A percentile compares a stretch with the other conserved stretches of the same genome.
Conservation (phyloP, 495 filamentous ascomycete species). For the Sporormia fimetaria region DNA sequence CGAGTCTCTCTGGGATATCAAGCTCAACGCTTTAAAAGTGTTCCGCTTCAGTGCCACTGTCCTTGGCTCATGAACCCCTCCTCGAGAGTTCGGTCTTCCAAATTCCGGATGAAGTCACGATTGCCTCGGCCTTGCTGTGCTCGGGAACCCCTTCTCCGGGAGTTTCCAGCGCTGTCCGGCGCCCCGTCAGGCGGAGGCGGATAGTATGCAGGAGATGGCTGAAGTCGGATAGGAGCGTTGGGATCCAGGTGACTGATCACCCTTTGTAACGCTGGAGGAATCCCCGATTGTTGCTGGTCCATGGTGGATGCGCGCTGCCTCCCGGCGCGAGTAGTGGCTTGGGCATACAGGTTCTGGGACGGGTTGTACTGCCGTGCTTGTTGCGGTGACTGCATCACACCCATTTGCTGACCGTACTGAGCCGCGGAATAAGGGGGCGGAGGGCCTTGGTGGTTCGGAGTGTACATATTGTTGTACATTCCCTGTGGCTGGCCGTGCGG, state of each 20-base stretch:
- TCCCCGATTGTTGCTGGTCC: constrained; percentile 83
- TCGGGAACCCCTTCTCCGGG: constrained; percentile 67
- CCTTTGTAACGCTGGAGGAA: constrained; percentile 83
- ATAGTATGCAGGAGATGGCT: constrained; percentile 96
- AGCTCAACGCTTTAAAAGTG: constrained; percentile 1
- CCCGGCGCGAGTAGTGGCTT: constrained; percentile 69
- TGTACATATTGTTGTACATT: constrained; percentile 68
- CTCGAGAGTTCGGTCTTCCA: constrained; percentile 88
- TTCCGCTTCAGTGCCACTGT: constrained; percentile 48
- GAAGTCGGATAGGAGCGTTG: constrained; percentile 81
- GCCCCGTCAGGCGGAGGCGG: constrained; percentile 87
- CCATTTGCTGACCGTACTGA: constrained; percentile 63
- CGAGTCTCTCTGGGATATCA: constrained; percentile 2
- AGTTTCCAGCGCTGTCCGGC: constrained; percentile 51
- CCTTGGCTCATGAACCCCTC: constrained; percentile 62
- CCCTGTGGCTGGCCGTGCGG: constrained; percentile 36
- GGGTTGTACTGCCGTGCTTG: constrained; percentile 55
- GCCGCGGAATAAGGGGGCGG: constrained; percentile 74
- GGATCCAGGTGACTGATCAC: constrained; percentile 97
- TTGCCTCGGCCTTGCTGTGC: constrained; percentile 48
- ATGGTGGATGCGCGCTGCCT: constrained; percentile 90
- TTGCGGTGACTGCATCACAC: constrained; percentile 52
- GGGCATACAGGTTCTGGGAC: constrained; percentile 69
- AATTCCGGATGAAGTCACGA: constrained; percentile 80
- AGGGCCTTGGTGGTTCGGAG: constrained; percentile 57